These are phyloP conservation scores for Blastosporella zonata DNA, from an alignment of 1,284 basidiomycete genomes.

Conservation along the genomic window DNA sequence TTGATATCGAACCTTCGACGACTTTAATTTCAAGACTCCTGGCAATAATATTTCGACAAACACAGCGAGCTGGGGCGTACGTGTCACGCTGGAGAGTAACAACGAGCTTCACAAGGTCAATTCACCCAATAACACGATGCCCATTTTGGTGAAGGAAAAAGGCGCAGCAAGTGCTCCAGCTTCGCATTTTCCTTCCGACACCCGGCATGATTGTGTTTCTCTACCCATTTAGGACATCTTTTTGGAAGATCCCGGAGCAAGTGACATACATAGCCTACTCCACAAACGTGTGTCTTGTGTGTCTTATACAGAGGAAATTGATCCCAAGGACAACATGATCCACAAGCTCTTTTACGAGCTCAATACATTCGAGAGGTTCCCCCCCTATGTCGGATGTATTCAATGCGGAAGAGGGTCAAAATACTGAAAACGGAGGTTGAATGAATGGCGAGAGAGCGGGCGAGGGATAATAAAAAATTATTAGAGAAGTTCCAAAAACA, in stretches of 20 bases:
- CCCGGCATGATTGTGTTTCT: neutral
- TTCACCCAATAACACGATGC: neutral
- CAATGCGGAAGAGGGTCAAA: slow-evolving; percentile 1
- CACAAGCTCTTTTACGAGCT: neutral
- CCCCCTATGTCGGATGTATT: neutral
- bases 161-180: neutral
- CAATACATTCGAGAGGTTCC: neutral
- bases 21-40: neutral
- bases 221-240: neutral
- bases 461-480: too few relatives aligned
- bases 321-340: neutral
- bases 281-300: neutral
- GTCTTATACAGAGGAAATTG: neutral
- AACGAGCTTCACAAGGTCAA: neutral
- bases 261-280: neutral
- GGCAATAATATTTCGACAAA: neutral
- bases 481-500: too few relatives aligned
- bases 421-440: neutral
- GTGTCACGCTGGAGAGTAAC: neutral
- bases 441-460: neutral
- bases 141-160: neutral
- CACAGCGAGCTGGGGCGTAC: neutral
- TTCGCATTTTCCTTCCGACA: neutral
- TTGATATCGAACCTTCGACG: neutral
- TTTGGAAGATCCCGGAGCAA: neutral